Base-by-base conservation (phyloP, 176 grass and related monocot species). In the Paspalum notatum region DNA sequence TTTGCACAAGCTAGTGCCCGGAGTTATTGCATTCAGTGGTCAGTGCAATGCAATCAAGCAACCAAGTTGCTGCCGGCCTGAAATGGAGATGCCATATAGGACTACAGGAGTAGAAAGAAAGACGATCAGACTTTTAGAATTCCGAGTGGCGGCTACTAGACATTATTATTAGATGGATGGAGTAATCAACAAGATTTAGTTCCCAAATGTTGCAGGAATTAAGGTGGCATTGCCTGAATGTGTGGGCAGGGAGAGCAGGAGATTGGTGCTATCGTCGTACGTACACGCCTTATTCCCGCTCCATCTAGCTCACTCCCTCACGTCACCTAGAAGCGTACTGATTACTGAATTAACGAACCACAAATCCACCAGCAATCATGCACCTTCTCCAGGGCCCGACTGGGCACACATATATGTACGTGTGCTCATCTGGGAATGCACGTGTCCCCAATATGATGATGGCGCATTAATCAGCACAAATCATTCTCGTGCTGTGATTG, bases 241-340 rank as follows among this genome's bases (percentile, higher is more conserved):
- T 3, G 32, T 56, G 8, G 6, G 83, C 39, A 72, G 56, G 65
- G 26, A 57, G 9, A 71, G 26, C 42, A 62, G 75, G 76, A 47
- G 25, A 60, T n/a, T n/a, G 8, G 44, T 45, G 76, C 46, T 44
- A 76, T 79, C 83, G n/a, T 71, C 66, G 43, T 64, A 65, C 66
- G 37, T 22, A 60, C 64, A 9, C 18, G 21, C 47, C 18, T 52
- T 39, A 46, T 79, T 72, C n/a, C 47, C 56, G 32, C 32, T 32
- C 32, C 32, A 32, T 32, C n/a, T n/a, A n/a, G n/a, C n/a, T n/a
- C 32, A 32, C 2, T 32, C 32, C 79, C 67, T 79, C 75, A 65
- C 75, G 67, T 71, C 56, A 62, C 21, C 43, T 20, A 17, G 0
- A 64, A 64, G 27, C 27, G 14, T 62, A 22, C 8, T 3, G 20